Percentiles rank a stretch among this genome's conserved stretches.
phyloP scores from a whole-genome alignment of 2,329 filamentous ascomycete genomes.

The Nigrospora oryzae region DNA sequence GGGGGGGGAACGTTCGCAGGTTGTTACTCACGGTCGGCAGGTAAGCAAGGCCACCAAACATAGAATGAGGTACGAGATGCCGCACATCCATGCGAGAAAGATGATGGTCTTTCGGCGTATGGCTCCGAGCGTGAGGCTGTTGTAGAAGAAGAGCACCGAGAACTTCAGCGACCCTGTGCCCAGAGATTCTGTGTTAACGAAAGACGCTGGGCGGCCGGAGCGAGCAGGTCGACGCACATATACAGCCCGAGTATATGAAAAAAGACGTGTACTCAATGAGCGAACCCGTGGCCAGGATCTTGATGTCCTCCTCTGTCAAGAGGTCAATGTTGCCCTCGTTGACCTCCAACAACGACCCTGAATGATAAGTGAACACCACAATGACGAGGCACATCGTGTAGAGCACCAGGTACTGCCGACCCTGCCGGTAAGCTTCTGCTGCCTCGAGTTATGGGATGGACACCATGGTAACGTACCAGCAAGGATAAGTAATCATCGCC shows the following conservation, averaged over 20 bases:
- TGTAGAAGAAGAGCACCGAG: slow-evolving; percentile 17
- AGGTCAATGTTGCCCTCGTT: slow-evolving; percentile 4
- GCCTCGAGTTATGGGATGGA: too few relatives aligned
- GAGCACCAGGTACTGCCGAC: slow-evolving; percentile 10
- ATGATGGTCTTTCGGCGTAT: slow-evolving; percentile 6
- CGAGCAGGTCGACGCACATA: slow-evolving; percentile 9
- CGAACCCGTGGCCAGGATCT: slow-evolving; percentile 10
- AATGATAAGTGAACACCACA: slow-evolving; percentile 14
- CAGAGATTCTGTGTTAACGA: background rate
- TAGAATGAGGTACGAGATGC: slow-evolving; percentile 8
- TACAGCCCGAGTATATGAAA: slow-evolving; percentile 15
- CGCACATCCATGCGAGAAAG: slow-evolving; percentile 11
- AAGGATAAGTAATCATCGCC: slow-evolving; percentile 11
- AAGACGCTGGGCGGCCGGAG: background rate
- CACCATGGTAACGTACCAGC: slow-evolving; percentile 2
- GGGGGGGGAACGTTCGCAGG: too few relatives aligned
- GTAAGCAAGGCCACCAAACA: slow-evolving; percentile 7
- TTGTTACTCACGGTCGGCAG: slow-evolving; percentile 7
- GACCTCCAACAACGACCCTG: slow-evolving; percentile 13
- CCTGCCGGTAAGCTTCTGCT: too few relatives aligned
- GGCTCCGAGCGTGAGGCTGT: slow-evolving; percentile 12
- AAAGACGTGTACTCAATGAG: slow-evolving; percentile 15
- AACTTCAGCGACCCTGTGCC: slow-evolving; percentile 16
- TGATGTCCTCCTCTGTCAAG: slow-evolving; percentile 11
- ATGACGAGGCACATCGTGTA: slow-evolving; percentile 13